A percentile compares a stretch with the other conserved stretches of the same genome.
Evolutionary conservation across 768 basidiomycete genomes (phyloP).

Genomic region (Russula olivacea): DNA sequence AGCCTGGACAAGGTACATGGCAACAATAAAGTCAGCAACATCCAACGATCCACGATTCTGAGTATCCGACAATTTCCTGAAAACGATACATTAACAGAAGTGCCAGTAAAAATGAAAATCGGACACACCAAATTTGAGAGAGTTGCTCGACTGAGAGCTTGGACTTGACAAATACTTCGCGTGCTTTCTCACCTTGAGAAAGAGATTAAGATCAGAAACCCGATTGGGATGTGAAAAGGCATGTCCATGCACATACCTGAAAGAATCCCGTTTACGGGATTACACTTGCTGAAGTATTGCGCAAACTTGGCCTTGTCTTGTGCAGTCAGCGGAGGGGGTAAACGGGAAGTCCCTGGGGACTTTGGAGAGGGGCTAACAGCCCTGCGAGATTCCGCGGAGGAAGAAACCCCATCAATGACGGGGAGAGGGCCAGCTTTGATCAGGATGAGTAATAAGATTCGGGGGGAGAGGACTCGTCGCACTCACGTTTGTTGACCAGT

Average conservation of each 20-base stretch:
- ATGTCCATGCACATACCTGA: constrained; percentile 46
- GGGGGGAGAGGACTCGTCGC: constrained; percentile 2
- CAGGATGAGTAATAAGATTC: constrained; percentile 22
- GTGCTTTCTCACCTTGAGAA: constrained; percentile 71
- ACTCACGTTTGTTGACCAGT: constrained; percentile 66
- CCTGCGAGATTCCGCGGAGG: constrained; percentile 48
- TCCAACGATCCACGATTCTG: constrained; percentile 88
- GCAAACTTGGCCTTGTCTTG: constrained; percentile 84
- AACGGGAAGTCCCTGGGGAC: constrained; percentile 44
- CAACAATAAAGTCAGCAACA: constrained; percentile 86
- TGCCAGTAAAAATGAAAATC: background rate
- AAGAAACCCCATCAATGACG: constrained; percentile 63
- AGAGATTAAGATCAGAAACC: background rate
- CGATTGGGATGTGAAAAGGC: background rate
- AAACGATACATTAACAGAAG: background rate
- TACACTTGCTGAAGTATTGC: constrained; percentile 65
- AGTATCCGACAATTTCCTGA: constrained; percentile 92
- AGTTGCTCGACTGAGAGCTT: constrained; percentile 82
- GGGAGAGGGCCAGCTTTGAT: constrained; percentile 74
- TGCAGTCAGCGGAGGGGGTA: constrained; percentile 60
- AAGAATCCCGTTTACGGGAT: constrained; percentile 71
- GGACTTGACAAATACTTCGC: constrained; percentile 87
- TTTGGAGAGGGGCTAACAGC: constrained; percentile 46
- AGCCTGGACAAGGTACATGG: constrained; percentile 95
- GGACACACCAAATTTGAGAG: constrained; percentile 80